These are phyloP conservation scores for Vitis rotundifolia DNA, from an alignment of 164 flowering plant genomes.

Conservation along the genomic window DNA sequence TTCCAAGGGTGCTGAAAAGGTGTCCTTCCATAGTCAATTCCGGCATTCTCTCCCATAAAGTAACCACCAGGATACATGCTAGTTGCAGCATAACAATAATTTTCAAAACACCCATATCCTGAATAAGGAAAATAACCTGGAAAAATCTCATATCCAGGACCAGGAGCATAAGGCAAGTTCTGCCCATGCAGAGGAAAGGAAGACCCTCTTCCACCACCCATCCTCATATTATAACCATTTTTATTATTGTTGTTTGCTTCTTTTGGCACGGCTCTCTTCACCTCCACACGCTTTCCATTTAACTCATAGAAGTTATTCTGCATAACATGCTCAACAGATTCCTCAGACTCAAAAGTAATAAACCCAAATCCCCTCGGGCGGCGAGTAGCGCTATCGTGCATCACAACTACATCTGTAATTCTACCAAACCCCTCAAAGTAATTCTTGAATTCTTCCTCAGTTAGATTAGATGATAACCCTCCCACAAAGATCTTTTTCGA, in stretches of 20 bases:
- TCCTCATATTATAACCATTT: conserved; percentile 19
- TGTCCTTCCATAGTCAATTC: conserved; percentile 30
- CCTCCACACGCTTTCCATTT: conserved; percentile 66
- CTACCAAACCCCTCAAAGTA: conserved; percentile 70
- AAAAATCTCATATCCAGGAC: conserved; percentile 29
- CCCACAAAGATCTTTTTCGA: conserved; percentile 83
- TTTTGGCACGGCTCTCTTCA: conserved; percentile 78
- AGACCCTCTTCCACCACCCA: conserved; percentile 28
- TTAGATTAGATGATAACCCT: conserved; percentile 61
- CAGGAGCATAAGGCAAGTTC: conserved; percentile 27
- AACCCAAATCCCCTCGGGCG: conserved; percentile 83
- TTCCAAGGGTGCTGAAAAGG: conserved; percentile 7
- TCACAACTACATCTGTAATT: conserved; percentile 67
- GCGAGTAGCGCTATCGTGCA: conserved; percentile 59
- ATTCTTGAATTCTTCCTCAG: conserved; percentile 56
- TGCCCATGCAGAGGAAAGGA: conserved; percentile 20
- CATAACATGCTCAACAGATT: conserved; percentile 65
- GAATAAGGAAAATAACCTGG: conserved; percentile 26
- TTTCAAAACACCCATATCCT: conserved; percentile 24
- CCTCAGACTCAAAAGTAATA: conserved; percentile 70
- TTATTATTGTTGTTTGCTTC: conserved; percentile 25
- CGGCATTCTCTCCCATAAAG: conserved; percentile 36
- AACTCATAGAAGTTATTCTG: conserved; percentile 55
- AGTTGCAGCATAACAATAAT: conserved; percentile 35
- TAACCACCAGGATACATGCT: conserved; percentile 33